Percentiles rank a stretch among this genome's conserved stretches.
These are phyloP conservation scores for Tetrapyrgos nigripes DNA, from an alignment of 1,284 basidiomycete species.

Conservation along the genomic window DNA sequence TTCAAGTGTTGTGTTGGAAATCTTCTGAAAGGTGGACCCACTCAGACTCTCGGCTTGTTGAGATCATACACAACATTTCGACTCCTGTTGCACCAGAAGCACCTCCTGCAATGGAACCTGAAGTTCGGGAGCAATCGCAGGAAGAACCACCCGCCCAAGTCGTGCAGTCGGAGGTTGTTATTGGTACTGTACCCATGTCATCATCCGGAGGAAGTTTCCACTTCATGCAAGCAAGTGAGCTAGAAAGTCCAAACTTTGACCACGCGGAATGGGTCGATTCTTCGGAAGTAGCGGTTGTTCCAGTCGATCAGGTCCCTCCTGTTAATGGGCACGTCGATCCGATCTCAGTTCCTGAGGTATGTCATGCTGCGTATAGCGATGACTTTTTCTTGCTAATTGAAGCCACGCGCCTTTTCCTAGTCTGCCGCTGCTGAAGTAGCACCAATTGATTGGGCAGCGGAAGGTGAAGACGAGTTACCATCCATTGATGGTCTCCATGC, in stretches of 20 bases:
- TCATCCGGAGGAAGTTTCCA: conserved; percentile 65
- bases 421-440: conserved; percentile 13
- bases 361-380: conserved; percentile 22
- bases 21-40: no score
- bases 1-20: conserved; percentile 21
- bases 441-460: conserved; percentile 23
- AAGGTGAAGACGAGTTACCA: conserved; percentile 42
- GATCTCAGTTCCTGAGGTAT: conserved; percentile 27
- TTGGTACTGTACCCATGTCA: conserved; percentile 42
- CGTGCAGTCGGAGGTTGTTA: conserved; percentile 41
- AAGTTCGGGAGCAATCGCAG: conserved; percentile 27
- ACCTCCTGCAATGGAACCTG: conserved; percentile 25
- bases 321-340: conserved; percentile 35
- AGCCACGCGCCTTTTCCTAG: background rate
- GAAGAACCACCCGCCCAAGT: conserved; percentile 15
- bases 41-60: conserved; percentile 63
- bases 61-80: conserved; percentile 58
- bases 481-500: conserved; percentile 47
- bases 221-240: conserved; percentile 81
- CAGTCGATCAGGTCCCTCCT: conserved; percentile 26
- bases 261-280: conserved; percentile 59
- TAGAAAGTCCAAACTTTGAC: conserved; percentile 57
- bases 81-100: conserved; percentile 48
- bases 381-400: background rate
- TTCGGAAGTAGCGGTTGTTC: conserved; percentile 34